phyloP scores from a whole-genome alignment of 2,329 filamentous ascomycete genomes.

The Phyllosticta citriasiana region DNA sequence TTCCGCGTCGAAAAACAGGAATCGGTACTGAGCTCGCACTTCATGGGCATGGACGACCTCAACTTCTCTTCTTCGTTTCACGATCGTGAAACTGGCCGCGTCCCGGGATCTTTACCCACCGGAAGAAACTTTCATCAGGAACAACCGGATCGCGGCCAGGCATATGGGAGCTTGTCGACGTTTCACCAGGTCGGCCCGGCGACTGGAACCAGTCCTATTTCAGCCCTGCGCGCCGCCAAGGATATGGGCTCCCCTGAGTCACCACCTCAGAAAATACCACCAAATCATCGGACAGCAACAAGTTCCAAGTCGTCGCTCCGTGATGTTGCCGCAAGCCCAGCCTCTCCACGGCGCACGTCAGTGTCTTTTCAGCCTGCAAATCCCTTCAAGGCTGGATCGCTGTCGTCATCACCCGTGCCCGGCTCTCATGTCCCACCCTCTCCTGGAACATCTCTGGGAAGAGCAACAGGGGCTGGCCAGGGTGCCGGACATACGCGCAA shows the following conservation, averaged over 20 bases:
- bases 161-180: slow-evolving; percentile 82
- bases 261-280: slow-evolving; percentile 40
- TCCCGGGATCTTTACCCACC: slow-evolving; percentile 68
- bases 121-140: slow-evolving; percentile 39
- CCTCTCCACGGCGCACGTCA: slow-evolving; percentile 59
- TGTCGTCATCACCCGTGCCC: slow-evolving; percentile 75
- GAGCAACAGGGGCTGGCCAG: slow-evolving; percentile 17
- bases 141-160: slow-evolving; percentile 57
- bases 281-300: slow-evolving; percentile 35
- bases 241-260: slow-evolving; percentile 41
- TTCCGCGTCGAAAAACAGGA: slow-evolving; percentile 90
- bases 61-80: slow-evolving; percentile 73
- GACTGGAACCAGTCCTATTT: slow-evolving; percentile 75
- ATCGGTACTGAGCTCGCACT: slow-evolving; percentile 79
- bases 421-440: slow-evolving; percentile 42
- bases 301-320: slow-evolving; percentile 41
- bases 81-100: slow-evolving; percentile 34
- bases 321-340: slow-evolving; percentile 39
- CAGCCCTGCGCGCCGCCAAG: slow-evolving; percentile 64
- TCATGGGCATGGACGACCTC: slow-evolving; percentile 83
- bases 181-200: slow-evolving; percentile 70
- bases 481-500: slow-evolving; percentile 48
- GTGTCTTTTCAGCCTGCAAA: slow-evolving; percentile 72
- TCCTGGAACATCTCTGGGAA: slow-evolving; percentile 39
- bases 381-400: slow-evolving; percentile 79